Base-by-base conservation (phyloP, 1,284 basidiomycete species). In the Prillingera fragicola region DNA sequence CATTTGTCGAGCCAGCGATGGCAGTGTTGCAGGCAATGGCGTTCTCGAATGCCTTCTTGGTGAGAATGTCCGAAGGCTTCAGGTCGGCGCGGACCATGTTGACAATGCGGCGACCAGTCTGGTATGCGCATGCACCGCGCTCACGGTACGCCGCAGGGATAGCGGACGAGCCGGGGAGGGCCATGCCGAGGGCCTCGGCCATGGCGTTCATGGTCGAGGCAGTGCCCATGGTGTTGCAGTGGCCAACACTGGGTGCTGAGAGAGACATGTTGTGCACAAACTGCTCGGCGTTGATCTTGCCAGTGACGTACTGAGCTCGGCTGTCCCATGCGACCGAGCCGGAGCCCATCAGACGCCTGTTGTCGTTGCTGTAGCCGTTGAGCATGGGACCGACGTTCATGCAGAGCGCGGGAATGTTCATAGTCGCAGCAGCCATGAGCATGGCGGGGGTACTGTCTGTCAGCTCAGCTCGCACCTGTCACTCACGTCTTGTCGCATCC, bases 21-120 rank as follows among this genome's bases (percentile, higher is more conserved):
- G 89, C 77, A 58, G 85, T 89, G 39, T 87, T 78, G 34, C 88
- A 76, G 9, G 83, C 80, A 51, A 96, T 89, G 14, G 90, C 91
- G 61, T 96, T 95, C 63, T 94, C 74, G 73, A 96, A 92, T 1
- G 91, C 88, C 33, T 83, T 77, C 31, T 85, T 84, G 13, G 92
- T 95, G 54, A 96, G 74, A 60, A 96, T 95, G 65, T 96, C 91
- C 54, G 82, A 81, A 21, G 91, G 91, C 69, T 92, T 94, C 59
- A 94, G 75, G 64, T 96, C 88, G 42, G 83, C 73, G 60, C 84
- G 86, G 38, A 96, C 79, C 39, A 96, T 74, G 51, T 79, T 80
- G 65, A 82, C 87, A 66, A 96, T 78, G 60, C 85, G 87, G 49
- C 77, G 79, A 3, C 87, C 91, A 28, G 88, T 88, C 49, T 78